A percentile compares a stretch with the other conserved stretches of the same genome.
These are phyloP conservation scores for Trichophaea hybrida DNA, from an alignment of 2,329 filamentous ascomycete species.

Conservation along the genomic window DNA sequence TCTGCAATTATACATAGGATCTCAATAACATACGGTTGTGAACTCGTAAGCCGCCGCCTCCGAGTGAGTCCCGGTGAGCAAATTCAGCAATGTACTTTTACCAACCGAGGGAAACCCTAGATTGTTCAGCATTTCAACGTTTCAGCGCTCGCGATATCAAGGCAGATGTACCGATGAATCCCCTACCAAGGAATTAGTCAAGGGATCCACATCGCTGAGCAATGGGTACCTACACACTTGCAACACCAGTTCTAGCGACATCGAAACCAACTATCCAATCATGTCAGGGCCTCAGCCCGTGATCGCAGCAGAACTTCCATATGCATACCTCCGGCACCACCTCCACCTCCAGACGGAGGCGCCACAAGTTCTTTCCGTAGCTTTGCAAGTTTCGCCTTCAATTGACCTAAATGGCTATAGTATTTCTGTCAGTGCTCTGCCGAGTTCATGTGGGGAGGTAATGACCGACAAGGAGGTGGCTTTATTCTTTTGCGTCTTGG, in stretches of 20 bases:
- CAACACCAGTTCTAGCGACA: conserved; percentile 92
- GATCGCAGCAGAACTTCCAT: not conserved
- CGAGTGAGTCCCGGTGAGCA: conserved; percentile 86
- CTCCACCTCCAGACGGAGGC: conserved; percentile 62
- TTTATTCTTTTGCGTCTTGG: conserved; percentile 25
- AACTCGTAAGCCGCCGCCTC: conserved; percentile 97
- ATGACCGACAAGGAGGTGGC: conserved; percentile 21
- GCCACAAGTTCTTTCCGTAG: conserved; percentile 91
- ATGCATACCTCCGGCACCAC: conserved; percentile 52
- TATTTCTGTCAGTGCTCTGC: not conserved
- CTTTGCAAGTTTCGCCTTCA: conserved; percentile 97
- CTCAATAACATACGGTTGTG: conserved; percentile 46
- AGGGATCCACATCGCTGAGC: not conserved
- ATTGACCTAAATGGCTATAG: conserved; percentile 39
- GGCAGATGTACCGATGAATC: conserved; percentile 24
- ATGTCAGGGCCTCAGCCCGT: conserved; percentile 13
- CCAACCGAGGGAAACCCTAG: conserved; percentile 97
- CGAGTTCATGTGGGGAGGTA: not conserved
- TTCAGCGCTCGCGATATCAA: not conserved
- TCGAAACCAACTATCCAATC: conserved; percentile 61
- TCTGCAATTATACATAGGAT: not conserved
- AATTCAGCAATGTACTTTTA: conserved; percentile 95
- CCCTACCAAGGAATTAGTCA: conserved; percentile 24
- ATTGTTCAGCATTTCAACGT: not conserved
- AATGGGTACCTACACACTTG: conserved; percentile 48